phyloP scores from a whole-genome alignment of 768 basidiomycete species.

The Boletus tylopilopsis region DNA sequence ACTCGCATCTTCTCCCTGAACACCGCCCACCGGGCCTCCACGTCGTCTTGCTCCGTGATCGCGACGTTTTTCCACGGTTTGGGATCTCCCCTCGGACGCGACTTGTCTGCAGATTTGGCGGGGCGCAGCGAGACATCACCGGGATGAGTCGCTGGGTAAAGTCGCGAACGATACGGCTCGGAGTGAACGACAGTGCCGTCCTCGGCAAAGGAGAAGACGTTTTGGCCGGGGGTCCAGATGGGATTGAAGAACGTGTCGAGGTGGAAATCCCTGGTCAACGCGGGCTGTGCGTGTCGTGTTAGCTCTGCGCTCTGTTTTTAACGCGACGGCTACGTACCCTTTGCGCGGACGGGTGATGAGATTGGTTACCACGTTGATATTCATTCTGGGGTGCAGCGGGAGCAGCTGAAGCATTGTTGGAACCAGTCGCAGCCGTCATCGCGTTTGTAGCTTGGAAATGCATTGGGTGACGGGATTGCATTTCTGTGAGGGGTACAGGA shows the following conservation, averaged over 20 bases:
- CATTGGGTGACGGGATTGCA: background rate
- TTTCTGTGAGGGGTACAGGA: background rate
- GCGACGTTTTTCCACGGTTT: constrained; percentile 19
- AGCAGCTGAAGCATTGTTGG: background rate
- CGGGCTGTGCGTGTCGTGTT: background rate
- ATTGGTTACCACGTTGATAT: background rate
- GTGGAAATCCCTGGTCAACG: constrained; percentile 40
- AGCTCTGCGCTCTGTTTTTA: background rate
- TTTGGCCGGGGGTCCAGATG: constrained; percentile 29
- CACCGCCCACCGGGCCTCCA: constrained; percentile 5
- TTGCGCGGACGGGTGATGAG: background rate
- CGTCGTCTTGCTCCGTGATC: constrained; percentile 13
- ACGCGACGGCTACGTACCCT: background rate
- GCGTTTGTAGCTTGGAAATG: background rate
- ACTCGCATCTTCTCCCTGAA: background rate
- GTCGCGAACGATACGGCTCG: background rate
- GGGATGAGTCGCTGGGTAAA: background rate
- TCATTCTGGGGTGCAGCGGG: background rate
- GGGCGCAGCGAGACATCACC: background rate
- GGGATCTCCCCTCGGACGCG: too few species aligned
- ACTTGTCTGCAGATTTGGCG: background rate
- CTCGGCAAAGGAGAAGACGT: constrained; percentile 11
- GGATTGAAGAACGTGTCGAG: constrained; percentile 41
- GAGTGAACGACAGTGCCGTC: constrained; percentile 9
- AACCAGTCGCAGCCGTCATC: background rate